Base-by-base conservation (phyloP, 768 basidiomycete species). In the Pilatotrama ljubarskyi region DNA sequence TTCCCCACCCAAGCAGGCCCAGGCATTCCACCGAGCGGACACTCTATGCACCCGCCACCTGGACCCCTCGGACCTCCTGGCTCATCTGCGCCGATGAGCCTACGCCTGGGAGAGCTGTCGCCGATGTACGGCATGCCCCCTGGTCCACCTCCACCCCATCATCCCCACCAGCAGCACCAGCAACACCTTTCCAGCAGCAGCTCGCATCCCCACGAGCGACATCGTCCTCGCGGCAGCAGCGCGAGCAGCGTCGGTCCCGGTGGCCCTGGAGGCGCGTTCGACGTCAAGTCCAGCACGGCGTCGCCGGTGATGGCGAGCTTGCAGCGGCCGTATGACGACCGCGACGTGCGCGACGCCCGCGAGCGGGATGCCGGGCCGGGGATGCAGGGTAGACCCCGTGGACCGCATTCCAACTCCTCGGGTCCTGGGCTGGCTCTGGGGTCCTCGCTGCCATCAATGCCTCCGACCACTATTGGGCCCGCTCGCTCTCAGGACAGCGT, bases 251-350 rank as follows among this genome's bases (percentile, higher is more conserved):
- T 48, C 46, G 36, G 62, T 5, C 54, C 44, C 3, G 38, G 55
- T 26, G 62, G 51, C 13, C 41, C 51, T 7, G 51, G 58, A 37
- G 54, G 64, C 40, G 42, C 63, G 43, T 50, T 58, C 57, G 56
- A 67, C 61, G 49, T 56, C 49, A 32, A 51, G 42, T 36, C 61
- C 44, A 55, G 49, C 36, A 55, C 52, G 8, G 47, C 44, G 29
- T 68, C 71, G 11, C 72, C 73, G n/a, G 70, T 70, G 43, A 74
- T 74, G 74, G 68, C 68, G 17, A 69, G 70, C 47, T 58, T 75
- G 42, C 71, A 68, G 56, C 68, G 68, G 3, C 64, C 59, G 26
- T 64, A 46, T 52, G 68, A 67, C 55, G 66, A 66, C 2, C 66
- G 59, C 20, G 59, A 59, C 38, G 44, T 25, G 14, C 66, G 59